Percentiles rank a stretch among this genome's conserved stretches.
Evolutionary conservation across 345 rosid species (phyloP).

Genomic region (Cardamine resedifolia): DNA sequence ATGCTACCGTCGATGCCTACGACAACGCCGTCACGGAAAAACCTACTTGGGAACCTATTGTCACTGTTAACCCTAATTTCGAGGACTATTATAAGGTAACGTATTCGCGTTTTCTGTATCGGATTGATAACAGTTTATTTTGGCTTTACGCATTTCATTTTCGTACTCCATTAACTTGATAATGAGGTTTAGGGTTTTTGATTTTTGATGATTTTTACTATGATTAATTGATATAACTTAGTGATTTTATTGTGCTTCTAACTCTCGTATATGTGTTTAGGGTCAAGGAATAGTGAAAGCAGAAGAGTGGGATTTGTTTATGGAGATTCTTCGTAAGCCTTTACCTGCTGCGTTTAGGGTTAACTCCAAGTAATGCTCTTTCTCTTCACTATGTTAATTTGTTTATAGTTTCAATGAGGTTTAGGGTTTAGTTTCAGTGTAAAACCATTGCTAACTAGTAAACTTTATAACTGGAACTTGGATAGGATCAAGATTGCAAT

Average conservation of each 20-base stretch:
- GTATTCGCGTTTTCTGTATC: not conserved
- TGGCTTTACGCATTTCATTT: not conserved
- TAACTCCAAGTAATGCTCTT: conserved; percentile 56
- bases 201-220: not conserved
- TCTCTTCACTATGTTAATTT: not conserved
- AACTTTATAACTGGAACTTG: not conserved
- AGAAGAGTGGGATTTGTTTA: conserved; percentile 80
- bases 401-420: conserved; percentile 1
- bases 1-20: conserved; percentile 44
- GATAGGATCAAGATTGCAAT: not conserved
- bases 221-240: not conserved
- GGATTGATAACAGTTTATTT: not conserved
- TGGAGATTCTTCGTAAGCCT: conserved; percentile 69
- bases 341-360: conserved; percentile 91
- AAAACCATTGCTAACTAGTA: not conserved
- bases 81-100: conserved; percentile 92
- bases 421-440: conserved; percentile 15
- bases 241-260: not conserved
- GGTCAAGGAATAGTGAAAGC: conserved; percentile 71
- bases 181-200: conserved; percentile 2
- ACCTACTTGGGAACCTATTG: conserved; percentile 40
- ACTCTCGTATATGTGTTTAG: conserved; percentile 31
- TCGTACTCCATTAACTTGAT: not conserved
- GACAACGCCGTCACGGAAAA: conserved; percentile 29
- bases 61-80: conserved; percentile 69